Evolutionary conservation across 2,329 filamentous ascomycete species (phyloP), one percentile per base, ranked within the genome.

Genomic region (Septoria linicola): DNA sequence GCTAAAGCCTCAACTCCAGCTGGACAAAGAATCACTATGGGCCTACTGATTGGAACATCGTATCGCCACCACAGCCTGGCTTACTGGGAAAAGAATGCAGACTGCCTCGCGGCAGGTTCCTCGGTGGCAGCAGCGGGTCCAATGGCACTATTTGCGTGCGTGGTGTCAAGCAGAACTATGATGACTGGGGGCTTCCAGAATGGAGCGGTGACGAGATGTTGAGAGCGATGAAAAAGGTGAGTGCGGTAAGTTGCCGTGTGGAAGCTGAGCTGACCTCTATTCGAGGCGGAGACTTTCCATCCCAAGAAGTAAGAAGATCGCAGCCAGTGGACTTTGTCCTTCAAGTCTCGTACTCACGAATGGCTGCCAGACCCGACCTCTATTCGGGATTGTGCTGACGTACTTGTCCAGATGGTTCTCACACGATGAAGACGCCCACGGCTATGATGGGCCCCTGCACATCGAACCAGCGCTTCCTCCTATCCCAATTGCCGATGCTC

Each of bases 391-490:
- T 44, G 30, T 11, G 8, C 31, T 44, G 5, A 44, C 23, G 10
- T 10, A 27, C 5, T 10, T 27, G 5, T 10, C 23, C 23, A 27
- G 23, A 27, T 63, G 62, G 62, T 63, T 63, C 32, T 53, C 54
- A 30, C 57, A 59, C 44, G 54, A 60, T 17, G 27, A 55, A n/a
- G 44, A 53, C 10, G 61, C 60, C 6, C 63, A 65, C 39, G 63
- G 61, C 6, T 54, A 46, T 13, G 51, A 49, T 34, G 63, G 63
- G 2, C 63, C 61, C 4, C 53, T 65, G 7, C 49, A 62, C 44
- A 63, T 63, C 39, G 61, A 60, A 42, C 62, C 62, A 1, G 79
- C 83, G 53, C 79, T 79, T 2, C 45, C 58, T 11, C 80, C 80
- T 2, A 50, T 58, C n/a, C 62, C 62, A 4, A 60, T 65, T 13